Evolutionary conservation across 225 moss, liverwort and hornwort species (phyloP).

Genomic region (Polytrichum commune): DNA sequence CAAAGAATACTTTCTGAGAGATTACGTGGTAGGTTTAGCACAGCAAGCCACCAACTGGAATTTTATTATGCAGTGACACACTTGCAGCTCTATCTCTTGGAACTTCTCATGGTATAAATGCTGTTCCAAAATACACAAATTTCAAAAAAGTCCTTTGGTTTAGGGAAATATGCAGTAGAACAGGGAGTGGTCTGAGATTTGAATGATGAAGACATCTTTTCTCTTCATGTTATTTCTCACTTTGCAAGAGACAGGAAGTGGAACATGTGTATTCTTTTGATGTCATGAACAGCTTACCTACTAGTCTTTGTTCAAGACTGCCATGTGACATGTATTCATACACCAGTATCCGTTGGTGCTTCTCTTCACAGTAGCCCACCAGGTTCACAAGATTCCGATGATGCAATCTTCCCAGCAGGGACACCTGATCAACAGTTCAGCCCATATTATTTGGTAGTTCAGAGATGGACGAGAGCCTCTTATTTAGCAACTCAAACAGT

Average conservation of each 20-base stretch:
- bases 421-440: conserved; percentile 45
- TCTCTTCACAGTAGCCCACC: conserved; percentile 94
- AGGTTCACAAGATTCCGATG: conserved; percentile 93
- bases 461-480: too few species aligned
- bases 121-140: not conserved
- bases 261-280: too few species aligned
- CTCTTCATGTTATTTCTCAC: not conserved
- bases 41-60: too few species aligned
- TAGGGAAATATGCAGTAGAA: not conserved
- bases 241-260: not conserved
- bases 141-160: not conserved
- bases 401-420: conserved; percentile 81
- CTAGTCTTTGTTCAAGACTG: conserved; percentile 64
- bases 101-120: not conserved
- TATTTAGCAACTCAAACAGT: not conserved
- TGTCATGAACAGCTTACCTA: conserved; percentile 39
- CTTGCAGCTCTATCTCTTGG: not conserved
- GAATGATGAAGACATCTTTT: not conserved
- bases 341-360: conserved; percentile 78
- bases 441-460: not conserved
- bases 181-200: not conserved
- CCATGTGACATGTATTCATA: conserved; percentile 95
- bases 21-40: too few species aligned
- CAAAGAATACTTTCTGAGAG: too few species aligned
- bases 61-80: not conserved